Evolutionary conservation across 2,329 filamentous ascomycete genomes (phyloP), one percentile per base, ranked within the genome.

Genomic region (Onygenales sp.): DNA sequence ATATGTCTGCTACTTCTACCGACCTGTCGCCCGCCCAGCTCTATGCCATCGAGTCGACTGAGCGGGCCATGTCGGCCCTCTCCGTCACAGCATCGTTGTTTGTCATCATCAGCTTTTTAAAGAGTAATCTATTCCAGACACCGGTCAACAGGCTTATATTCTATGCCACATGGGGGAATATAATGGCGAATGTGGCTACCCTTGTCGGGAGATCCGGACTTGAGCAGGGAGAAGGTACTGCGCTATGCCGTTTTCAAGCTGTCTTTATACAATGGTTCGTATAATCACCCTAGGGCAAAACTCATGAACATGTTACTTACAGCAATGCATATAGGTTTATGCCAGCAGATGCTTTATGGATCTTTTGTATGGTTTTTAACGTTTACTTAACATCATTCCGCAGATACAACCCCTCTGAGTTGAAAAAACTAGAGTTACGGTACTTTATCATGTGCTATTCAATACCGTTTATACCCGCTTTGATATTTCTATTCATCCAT

Each of bases 331-430:
- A 39, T 49, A 89, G 85, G 84, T 90, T 90, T 65, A 82, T 88
- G 77, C 83, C 84, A 1, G 85, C 86, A 4, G 86, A 89, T 71
- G 82, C 85, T 1, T 75, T 86, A 45, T 91, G 85, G 87, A 87
- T 85, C 1, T 75, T 91, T 54, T 83, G 85, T 52, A 93, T 94
- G 88, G 87, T 88, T 1, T 77, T 84, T 59, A 94, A 93, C 64
- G 88, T 93, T 50, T 88, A 88, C 66, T 70, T 92, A 11, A 90
- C 87, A 0, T 89, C 93, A 63, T 90, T 89, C 67, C 77, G 76
- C 62, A 86, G 86, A 57, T 91, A 84, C 60, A 81, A 86, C 55
- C 80, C 83, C 1, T 69, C 76, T 3, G 77, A 79, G 51, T 72
- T 93, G 11, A 81, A 81, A 9, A 75, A 69, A 44, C 77, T 92